A percentile compares a stretch with the other conserved stretches of the same genome.
These are phyloP conservation scores for Prorocentrum cordatum DNA, from an alignment of 169 alveolate species.

Conservation along the genomic window DNA sequence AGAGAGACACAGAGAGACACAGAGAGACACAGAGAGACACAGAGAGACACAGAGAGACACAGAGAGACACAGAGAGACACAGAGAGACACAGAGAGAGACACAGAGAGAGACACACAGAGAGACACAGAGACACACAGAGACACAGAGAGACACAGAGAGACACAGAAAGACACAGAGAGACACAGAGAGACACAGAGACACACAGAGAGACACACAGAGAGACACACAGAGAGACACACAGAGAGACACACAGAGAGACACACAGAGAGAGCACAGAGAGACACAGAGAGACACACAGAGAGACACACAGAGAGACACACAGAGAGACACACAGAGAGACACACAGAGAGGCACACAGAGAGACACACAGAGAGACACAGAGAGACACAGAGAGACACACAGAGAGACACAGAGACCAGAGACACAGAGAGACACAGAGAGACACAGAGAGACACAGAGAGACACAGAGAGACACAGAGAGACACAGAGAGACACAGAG, in stretches of 20 bases:
- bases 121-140: neutral
- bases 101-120: neutral
- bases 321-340: neutral
- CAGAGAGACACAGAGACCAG: neutral
- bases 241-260: neutral
- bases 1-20: neutral
- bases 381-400: neutral
- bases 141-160: neutral
- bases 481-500: neutral
- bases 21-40: neutral
- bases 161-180: neutral
- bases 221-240: neutral
- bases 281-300: neutral
- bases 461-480: neutral
- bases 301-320: neutral
- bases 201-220: neutral
- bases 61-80: neutral
- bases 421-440: neutral
- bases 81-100: neutral
- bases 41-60: neutral
- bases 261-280: neutral
- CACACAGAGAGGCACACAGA: neutral
- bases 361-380: neutral
- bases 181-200: neutral
- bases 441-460: neutral